Evolutionary conservation across 2,329 filamentous ascomycete genomes (phyloP).

Genomic region (Ophiostoma sp.): DNA sequence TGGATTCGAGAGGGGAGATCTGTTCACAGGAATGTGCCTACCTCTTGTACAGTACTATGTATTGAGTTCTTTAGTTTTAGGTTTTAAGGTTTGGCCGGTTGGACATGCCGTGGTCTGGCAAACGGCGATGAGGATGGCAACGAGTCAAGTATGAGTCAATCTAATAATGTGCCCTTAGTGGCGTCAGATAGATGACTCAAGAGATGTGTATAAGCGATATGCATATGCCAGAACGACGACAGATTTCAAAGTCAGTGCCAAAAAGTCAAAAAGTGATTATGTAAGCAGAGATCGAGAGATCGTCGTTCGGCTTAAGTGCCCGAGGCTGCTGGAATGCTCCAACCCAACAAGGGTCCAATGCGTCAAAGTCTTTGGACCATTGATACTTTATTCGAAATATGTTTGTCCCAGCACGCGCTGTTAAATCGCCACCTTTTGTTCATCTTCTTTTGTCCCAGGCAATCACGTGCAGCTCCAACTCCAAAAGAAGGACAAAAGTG

Average conservation of each 20-base stretch:
- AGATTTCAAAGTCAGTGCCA: too few relatives aligned
- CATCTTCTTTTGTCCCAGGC: too few relatives aligned
- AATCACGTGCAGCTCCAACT: not conserved
- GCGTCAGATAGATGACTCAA: not conserved
- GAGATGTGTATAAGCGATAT: too few relatives aligned
- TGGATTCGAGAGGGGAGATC: conserved; percentile 7
- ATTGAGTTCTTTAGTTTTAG: not conserved
- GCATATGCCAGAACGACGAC: too few relatives aligned
- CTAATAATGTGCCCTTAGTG: not conserved
- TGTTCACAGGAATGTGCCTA: conserved; percentile 3
- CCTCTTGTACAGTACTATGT: too few relatives aligned
- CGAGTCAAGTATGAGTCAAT: not conserved
- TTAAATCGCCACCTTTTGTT: too few relatives aligned
- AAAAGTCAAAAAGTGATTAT: too few relatives aligned
- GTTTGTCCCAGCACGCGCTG: too few relatives aligned
- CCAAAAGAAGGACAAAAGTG: not conserved
- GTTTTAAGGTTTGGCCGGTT: conserved; percentile 5
- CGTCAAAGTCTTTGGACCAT: not conserved
- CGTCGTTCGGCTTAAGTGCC: too few relatives aligned
- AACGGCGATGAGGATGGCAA: not conserved
- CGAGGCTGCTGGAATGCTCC: too few relatives aligned
- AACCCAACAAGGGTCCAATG: not conserved
- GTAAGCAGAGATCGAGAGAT: too few relatives aligned
- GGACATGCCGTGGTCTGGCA: not conserved
- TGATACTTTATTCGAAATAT: too few relatives aligned